These are phyloP conservation scores for Tubosaeta sp. DNA, from an alignment of 768 basidiomycete species.

Conservation along the genomic window DNA sequence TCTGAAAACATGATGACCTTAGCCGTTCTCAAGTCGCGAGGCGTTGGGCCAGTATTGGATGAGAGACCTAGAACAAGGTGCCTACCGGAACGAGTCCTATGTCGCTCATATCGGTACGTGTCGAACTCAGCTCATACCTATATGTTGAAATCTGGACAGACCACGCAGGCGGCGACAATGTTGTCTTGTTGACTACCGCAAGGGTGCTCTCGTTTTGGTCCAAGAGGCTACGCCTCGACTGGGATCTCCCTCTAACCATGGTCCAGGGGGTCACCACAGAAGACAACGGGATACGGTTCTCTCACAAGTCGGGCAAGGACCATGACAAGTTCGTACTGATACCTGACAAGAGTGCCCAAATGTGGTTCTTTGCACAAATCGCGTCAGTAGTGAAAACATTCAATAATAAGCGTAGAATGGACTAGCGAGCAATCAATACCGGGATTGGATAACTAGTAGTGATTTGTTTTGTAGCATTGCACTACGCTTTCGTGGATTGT, in stretches of 20 bases:
- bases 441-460: constrained; percentile 8
- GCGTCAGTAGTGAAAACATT: constrained; percentile 73
- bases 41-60: constrained; percentile 97
- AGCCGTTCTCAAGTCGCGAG: constrained; percentile 89
- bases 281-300: constrained; percentile 85
- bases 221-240: constrained; percentile 77
- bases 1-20: constrained; percentile 3
- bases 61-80: constrained; percentile 87
- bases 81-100: constrained; percentile 79
- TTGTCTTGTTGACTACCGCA: constrained; percentile 73
- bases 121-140: neutral
- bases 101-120: constrained; percentile 86
- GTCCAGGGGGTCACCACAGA: constrained; percentile 87
- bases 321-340: constrained; percentile 75
- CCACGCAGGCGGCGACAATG: constrained; percentile 73
- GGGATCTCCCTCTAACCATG: constrained; percentile 87
- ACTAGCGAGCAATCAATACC: constrained; percentile 28
- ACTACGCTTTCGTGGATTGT: constrained; percentile 20
- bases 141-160: constrained; percentile 39
- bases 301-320: constrained; percentile 72
- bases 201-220: constrained; percentile 83
- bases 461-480: constrained; percentile 24
- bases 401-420: constrained; percentile 73
- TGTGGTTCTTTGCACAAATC: constrained; percentile 79
- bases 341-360: constrained; percentile 67